Conservation (phyloP, 2,329 filamentous ascomycete species). For the Chalara sp. region DNA sequence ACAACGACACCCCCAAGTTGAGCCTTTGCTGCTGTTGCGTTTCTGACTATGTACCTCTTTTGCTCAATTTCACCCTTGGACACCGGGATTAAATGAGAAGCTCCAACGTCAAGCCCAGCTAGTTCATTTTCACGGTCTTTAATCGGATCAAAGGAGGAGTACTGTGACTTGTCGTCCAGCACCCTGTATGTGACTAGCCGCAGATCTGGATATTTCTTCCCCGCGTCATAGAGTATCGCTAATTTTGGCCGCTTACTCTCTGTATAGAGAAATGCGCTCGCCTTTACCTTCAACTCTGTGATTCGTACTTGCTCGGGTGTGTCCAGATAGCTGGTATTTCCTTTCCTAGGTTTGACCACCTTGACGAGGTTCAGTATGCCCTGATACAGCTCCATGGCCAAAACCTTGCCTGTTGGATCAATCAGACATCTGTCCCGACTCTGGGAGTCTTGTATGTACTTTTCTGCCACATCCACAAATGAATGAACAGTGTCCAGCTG, state of each 20-base stretch:
- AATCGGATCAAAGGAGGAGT: constrained; percentile 46
- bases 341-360: constrained; percentile 46
- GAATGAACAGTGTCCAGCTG: constrained; percentile 43
- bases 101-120: constrained; percentile 47
- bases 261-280: constrained; percentile 58
- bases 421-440: constrained; percentile 78
- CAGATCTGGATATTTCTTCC: constrained; percentile 41
- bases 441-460: constrained; percentile 67
- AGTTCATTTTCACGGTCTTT: constrained; percentile 50
- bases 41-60: constrained; percentile 54
- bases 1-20: constrained; percentile 65
- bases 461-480: constrained; percentile 48
- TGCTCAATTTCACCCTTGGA: constrained; percentile 47
- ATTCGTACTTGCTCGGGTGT: constrained; percentile 56
- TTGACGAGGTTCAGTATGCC: constrained; percentile 60
- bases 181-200: constrained; percentile 53
- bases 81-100: constrained; percentile 57
- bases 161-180: constrained; percentile 49
- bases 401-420: constrained; percentile 67
- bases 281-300: constrained; percentile 60
- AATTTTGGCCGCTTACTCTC: constrained; percentile 49
- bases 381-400: constrained; percentile 63
- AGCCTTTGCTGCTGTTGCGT: constrained; percentile 40
- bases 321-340: constrained; percentile 48
- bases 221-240: constrained; percentile 60